Evolutionary conservation across 78 protist genomes (phyloP).

Genomic region (Cavenderia fasciculata): DNA sequence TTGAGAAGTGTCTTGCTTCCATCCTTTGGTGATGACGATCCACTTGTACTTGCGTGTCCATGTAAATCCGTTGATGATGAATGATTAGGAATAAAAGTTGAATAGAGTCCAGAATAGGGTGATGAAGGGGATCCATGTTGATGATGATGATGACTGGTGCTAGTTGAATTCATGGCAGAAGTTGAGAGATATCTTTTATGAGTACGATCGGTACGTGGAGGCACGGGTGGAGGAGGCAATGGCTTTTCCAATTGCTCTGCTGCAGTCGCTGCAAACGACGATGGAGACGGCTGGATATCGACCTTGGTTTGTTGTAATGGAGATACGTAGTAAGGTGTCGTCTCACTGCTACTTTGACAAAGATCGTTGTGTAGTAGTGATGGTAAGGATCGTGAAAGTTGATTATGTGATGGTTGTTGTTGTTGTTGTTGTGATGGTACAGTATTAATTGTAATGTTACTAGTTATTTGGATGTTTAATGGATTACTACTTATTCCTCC

Average conservation of each 20-base stretch:
- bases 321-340: too few relatives aligned
- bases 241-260: too few relatives aligned
- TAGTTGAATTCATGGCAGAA: background rate
- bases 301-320: too few relatives aligned
- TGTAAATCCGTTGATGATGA: background rate
- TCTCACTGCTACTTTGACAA: too few relatives aligned
- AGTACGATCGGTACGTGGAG: conserved; percentile 3
- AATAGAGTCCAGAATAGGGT: background rate
- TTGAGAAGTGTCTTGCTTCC: conserved; percentile 23
- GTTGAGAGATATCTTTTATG: conserved; percentile 15
- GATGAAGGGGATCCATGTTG: too few relatives aligned
- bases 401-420: background rate
- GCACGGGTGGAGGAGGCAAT: background rate
- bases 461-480: too few relatives aligned
- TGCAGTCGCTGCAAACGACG: too few relatives aligned
- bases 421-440: background rate
- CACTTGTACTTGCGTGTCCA: background rate
- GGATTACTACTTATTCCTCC: too few relatives aligned
- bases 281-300: too few relatives aligned
- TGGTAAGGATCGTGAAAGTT: background rate
- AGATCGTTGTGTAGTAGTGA: background rate
- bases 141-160: too few relatives aligned
- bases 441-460: too few relatives aligned
- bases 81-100: background rate
- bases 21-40: background rate